Percentiles rank a stretch among this genome's conserved stretches.
phyloP scores from a whole-genome alignment of 1,284 basidiomycete genomes.

The Gomphus sp. region DNA sequence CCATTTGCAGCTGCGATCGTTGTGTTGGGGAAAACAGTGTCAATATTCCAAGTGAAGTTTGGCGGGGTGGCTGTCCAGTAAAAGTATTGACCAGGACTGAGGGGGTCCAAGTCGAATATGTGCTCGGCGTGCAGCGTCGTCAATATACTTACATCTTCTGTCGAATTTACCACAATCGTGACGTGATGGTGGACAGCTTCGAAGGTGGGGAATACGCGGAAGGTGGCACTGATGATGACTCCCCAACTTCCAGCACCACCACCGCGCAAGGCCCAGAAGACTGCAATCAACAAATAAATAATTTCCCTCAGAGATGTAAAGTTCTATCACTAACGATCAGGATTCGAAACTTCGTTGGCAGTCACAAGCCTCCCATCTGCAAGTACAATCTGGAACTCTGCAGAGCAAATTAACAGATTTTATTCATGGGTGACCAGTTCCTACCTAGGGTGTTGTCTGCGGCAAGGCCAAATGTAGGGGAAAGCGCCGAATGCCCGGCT shows the following conservation, averaged over 20 bases:
- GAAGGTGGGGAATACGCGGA: constrained; percentile 24
- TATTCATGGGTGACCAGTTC: neutral
- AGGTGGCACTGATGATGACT: constrained; percentile 24
- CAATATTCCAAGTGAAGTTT: constrained; percentile 4
- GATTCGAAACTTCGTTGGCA: constrained; percentile 17
- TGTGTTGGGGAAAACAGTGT: constrained; percentile 15
- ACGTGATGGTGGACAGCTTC: constrained; percentile 7
- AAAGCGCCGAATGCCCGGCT: constrained; percentile 23
- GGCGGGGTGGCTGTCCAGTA: constrained; percentile 6
- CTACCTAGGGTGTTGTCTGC: constrained; percentile 24
- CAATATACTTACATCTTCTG: neutral
- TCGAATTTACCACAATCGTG: constrained; percentile 1
- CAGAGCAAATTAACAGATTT: neutral
- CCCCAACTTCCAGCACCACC: constrained; percentile 28
- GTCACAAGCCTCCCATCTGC: constrained; percentile 21
- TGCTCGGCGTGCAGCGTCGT: constrained; percentile 14
- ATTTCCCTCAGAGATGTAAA: neutral
- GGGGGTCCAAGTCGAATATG: constrained; percentile 25
- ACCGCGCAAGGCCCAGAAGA: constrained; percentile 27
- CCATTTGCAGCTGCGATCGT: constrained; percentile 14
- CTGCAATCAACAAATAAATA: constrained; percentile 11
- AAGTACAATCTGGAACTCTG: constrained; percentile 22
- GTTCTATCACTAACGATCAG: constrained; percentile 9
- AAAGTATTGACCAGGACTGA: constrained; percentile 24
- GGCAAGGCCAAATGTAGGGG: constrained; percentile 21